Evolutionary conservation across 768 basidiomycete species (phyloP), one percentile per base, ranked within the genome.

Genomic region (Leucogyrophana mollusca): DNA sequence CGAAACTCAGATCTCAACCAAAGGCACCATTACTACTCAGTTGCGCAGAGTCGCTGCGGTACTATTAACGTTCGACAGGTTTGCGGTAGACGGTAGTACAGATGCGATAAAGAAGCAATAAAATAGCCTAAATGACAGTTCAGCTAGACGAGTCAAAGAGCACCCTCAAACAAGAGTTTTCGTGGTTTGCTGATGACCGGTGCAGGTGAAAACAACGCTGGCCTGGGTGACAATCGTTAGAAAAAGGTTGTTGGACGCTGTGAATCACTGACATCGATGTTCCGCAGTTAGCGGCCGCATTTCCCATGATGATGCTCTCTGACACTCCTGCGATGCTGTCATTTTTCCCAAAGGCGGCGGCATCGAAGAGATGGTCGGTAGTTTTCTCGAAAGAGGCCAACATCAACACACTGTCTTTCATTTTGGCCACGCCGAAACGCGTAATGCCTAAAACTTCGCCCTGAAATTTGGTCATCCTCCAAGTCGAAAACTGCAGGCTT

Each of bases 391-490:
- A 99, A 20, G 93, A 96, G 9, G 96, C 96, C 57, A 98, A 74
- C 96, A 98, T 99, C 58, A 99, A 80, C 1, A 97, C 94, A 58
- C 91, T 93, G 67, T 99, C 96, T 67, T 98, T 98, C 93, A 98
- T 98, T 73, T 97, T 97, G 7, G 94, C 91, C 20, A 99, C 95
- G 61, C 96, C 96, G 67, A 98, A 98, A 23, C 96, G 89, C 6
- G 96, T 99, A 65, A 99, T 98, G 36, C 96, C 96, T 42, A 99
- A 72, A 1, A 98, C 94, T 64, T 98, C 95, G 34, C 96, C 96
- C 90, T 94, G 61, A 16, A 21, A 1, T 25, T 23, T 47, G 10
- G 21, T 48, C 16, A 50, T 21, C 35, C 14, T 41, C 21, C 24
- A 34, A 23, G 17, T 30, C 27, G 6, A 7, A 13, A 13, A 17